These are phyloP conservation scores for Lactifluus volemus DNA, from an alignment of 768 basidiomycete genomes.

Conservation along the genomic window DNA sequence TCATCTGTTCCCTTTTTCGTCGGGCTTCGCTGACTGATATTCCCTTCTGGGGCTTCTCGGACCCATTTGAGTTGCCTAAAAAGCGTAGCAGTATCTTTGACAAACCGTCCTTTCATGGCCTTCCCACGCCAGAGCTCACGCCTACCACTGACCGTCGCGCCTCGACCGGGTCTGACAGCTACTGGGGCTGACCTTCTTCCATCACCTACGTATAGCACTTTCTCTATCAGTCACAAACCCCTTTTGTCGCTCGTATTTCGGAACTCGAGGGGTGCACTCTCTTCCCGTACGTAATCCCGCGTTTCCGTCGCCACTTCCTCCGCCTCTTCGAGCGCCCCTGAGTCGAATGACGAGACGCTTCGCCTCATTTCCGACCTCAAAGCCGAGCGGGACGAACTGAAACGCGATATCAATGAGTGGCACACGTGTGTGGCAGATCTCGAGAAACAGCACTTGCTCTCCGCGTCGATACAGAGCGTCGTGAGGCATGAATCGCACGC, in stretches of 20 bases:
- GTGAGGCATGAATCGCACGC: conserved; percentile 78
- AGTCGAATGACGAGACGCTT: conserved; percentile 72
- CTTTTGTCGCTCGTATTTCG: conserved; percentile 72
- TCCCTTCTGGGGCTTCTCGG: conserved; percentile 24
- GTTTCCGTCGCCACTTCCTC: conserved; percentile 45
- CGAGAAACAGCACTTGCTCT: too few species aligned
- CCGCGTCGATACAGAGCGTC: conserved; percentile 64
- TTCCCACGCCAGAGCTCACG: conserved; percentile 71
- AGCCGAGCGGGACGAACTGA: conserved; percentile 81
- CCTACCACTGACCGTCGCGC: conserved; percentile 46
- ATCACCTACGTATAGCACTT: conserved; percentile 66
- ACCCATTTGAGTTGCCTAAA: conserved; percentile 28
- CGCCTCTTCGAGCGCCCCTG: conserved; percentile 30
- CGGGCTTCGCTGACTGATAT: conserved; percentile 26
- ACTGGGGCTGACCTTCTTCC: conserved; percentile 20
- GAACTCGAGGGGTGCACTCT: conserved; percentile 69
- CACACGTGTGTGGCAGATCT: conserved; percentile 64
- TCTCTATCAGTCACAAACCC: conserved; percentile 76
- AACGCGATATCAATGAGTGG: conserved; percentile 86
- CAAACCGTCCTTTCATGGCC: conserved; percentile 40
- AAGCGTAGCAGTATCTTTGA: conserved; percentile 72
- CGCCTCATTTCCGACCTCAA: conserved; percentile 70
- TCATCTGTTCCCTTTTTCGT: too few species aligned
- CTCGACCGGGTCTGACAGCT: conserved; percentile 29
- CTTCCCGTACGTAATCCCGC: conserved; percentile 33